Evolutionary conservation across 2,329 filamentous ascomycete genomes (phyloP), one percentile per base, ranked within the genome.

Genomic region (Clonostachys byssicola): DNA sequence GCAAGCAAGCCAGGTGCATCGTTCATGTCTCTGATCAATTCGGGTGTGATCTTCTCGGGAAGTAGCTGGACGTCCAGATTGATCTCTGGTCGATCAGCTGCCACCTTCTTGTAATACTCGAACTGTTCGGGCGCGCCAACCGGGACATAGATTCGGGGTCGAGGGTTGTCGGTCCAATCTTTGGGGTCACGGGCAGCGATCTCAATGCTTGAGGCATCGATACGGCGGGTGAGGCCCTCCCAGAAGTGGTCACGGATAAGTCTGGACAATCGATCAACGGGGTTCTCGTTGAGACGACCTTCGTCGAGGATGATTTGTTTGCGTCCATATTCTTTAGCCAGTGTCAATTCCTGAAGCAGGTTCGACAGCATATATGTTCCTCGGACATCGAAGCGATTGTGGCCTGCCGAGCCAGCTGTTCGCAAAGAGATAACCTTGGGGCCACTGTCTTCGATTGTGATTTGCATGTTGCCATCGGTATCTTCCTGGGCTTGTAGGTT

Each of bases 361-460:
- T 97, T 99, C 52, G 92, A 96, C 49, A 99, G 80, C 86, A 95
- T 95, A 68, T 99, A 99, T 34, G 90, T 97, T 59, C 94, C 94
- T 54, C 92, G 88, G 52, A 99, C 82, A 62, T 97, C 92, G 66
- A 92, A 91, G 53, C 85, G 84, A 60, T 92, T 92, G 72, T 88
- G 83, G 40, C 92, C 92, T 56, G 88, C 89, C 35, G 92, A 96
- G 18, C 81, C 86, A 30, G 88, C 87, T 4, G 92, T 96, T 53
- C 90, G 88, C 36, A 97, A 74, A 36, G 88, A 86, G 47, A 96
- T 78, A 42, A 90, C 86, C 78, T 97, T 99, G 44, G 94, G 92
- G 0, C 94, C 94, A 53, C 82, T 80, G 69, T 99, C 94, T 62
- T 97, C 94, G 58, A 97, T 95, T 33, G 94, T 99, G 65, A 99